Evolutionary conservation across 441 rosid genomes (phyloP).

Genomic region (Arabidopsis lyrata): DNA sequence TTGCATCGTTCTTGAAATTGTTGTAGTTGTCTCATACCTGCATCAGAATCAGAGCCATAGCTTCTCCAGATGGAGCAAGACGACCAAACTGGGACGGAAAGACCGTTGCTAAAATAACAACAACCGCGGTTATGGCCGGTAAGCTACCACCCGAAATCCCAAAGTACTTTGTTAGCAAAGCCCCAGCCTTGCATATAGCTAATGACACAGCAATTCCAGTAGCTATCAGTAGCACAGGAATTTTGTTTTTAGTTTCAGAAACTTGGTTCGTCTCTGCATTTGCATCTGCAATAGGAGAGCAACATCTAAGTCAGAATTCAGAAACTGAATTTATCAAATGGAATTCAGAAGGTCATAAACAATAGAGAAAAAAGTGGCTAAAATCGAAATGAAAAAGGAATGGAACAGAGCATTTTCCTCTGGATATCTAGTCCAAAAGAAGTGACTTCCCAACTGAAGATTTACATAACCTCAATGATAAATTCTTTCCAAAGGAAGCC

Average conservation of each 20-base stretch:
- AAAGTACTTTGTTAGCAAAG: conserved; percentile 54
- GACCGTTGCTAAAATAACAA: conserved; percentile 67
- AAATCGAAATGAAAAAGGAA: background rate
- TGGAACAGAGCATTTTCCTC: conserved; percentile 3
- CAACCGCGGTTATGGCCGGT: conserved; percentile 79
- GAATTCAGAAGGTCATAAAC: background rate
- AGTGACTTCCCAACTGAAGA: background rate
- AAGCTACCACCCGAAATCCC: conserved; percentile 78
- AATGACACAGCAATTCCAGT: conserved; percentile 83
- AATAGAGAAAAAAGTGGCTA: background rate
- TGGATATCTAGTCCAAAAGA: background rate
- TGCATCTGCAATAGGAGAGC: conserved; percentile 52
- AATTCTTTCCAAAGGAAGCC: conserved; percentile 1
- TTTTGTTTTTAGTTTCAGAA: conserved; percentile 51
- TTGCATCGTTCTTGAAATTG: conserved; percentile 12
- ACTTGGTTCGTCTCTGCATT: conserved; percentile 51
- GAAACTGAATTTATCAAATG: conserved; percentile 1
- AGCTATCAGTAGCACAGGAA: conserved; percentile 66
- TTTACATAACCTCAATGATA: background rate
- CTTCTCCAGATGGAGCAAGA: conserved; percentile 90
- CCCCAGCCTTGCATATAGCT: conserved; percentile 82
- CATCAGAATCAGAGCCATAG: conserved; percentile 88
- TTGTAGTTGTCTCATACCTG: conserved; percentile 57
- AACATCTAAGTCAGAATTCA: background rate
- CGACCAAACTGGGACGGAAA: conserved; percentile 70